These are phyloP conservation scores for Prunus davidiana DNA, from an alignment of 306 rosid species.

Conservation along the genomic window DNA sequence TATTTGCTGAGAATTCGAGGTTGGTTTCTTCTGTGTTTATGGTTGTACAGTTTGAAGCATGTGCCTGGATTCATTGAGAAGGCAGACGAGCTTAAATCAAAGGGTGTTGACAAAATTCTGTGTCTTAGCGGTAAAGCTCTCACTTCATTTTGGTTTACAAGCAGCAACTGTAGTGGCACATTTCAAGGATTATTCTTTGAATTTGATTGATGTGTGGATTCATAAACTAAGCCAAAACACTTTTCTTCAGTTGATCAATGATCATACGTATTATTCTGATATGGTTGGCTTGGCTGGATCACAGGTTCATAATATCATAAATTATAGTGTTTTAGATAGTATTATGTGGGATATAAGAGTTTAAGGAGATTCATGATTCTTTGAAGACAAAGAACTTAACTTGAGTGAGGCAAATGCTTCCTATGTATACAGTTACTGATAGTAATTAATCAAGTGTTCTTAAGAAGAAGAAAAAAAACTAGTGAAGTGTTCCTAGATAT, in stretches of 20 bases:
- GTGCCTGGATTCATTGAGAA: conserved; percentile 81
- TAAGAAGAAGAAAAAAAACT: not conserved
- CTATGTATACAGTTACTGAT: not conserved
- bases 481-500: not conserved
- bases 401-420: not conserved
- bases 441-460: not conserved
- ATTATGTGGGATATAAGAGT: not conserved
- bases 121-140: conserved; percentile 59
- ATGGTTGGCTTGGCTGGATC: not conserved
- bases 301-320: not conserved
- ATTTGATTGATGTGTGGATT: not conserved
- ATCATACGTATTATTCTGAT: not conserved
- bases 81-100: conserved; percentile 61
- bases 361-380: not conserved
- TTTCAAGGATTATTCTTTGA: not conserved
- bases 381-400: not conserved
- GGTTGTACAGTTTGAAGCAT: conserved; percentile 63
- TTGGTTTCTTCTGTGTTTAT: not conserved
- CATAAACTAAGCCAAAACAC: not conserved
- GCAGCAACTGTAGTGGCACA: not conserved
- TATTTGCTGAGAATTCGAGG: not conserved
- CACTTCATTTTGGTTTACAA: not conserved
- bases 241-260: not conserved
- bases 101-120: conserved; percentile 73
- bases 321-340: not conserved